A percentile compares a stretch with the other conserved stretches of the same genome.
Conservation (phyloP, 1,284 basidiomycete genomes). For the Hymenochaete sp. region DNA sequence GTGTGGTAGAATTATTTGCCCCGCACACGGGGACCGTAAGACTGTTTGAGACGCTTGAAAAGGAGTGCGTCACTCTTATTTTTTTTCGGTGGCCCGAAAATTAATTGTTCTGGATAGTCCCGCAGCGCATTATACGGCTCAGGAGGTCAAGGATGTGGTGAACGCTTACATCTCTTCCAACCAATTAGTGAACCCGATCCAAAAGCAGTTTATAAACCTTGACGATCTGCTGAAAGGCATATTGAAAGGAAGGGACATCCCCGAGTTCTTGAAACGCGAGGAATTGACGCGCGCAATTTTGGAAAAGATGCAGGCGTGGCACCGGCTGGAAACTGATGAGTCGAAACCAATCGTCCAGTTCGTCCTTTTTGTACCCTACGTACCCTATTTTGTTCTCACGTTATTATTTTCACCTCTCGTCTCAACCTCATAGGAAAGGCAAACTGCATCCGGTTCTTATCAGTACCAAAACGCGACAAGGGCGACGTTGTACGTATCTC, state of each 20-base stretch:
- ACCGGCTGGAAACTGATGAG: conserved; percentile 47
- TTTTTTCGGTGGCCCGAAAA: neutral
- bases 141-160: conserved; percentile 48
- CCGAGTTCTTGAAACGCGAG: conserved; percentile 63
- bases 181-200: conserved; percentile 55
- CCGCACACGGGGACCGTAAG: conserved; percentile 47
- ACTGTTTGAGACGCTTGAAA: conserved; percentile 56
- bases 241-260: conserved; percentile 28
- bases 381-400: neutral
- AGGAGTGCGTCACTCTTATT: conserved; percentile 36
- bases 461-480: conserved; percentile 62
- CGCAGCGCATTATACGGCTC: conserved; percentile 43
- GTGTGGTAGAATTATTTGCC: conserved; percentile 67
- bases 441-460: conserved; percentile 61
- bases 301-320: conserved; percentile 66
- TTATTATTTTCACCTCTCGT: conserved; percentile 1
- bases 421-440: conserved; percentile 54
- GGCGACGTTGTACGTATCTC: conserved; percentile 70
- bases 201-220: conserved; percentile 67
- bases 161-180: conserved; percentile 55
- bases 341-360: conserved; percentile 28
- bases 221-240: conserved; percentile 40
- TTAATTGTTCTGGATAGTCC: conserved; percentile 31
- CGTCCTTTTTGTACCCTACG: conserved; percentile 9
- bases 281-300: conserved; percentile 49